Evolutionary conservation across 1,284 basidiomycete species (phyloP).

Genomic region (Leccinum pachyderme): DNA sequence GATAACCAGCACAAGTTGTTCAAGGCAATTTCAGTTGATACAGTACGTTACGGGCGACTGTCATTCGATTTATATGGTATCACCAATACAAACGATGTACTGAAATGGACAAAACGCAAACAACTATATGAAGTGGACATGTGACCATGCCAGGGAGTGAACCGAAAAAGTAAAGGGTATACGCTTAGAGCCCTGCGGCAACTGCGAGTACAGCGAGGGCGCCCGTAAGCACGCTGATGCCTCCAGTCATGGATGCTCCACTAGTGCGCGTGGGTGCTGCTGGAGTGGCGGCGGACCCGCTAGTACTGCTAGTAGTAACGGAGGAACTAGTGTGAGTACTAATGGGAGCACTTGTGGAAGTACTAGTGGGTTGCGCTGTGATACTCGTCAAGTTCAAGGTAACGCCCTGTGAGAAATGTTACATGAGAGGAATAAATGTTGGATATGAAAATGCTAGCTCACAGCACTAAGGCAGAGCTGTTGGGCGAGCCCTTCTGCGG

Average conservation of each 20-base stretch:
- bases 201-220: conserved; percentile 18
- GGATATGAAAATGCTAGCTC: conserved; percentile 20
- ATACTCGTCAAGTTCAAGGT: conserved; percentile 45
- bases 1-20: too few relatives aligned
- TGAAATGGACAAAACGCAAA: too few relatives aligned
- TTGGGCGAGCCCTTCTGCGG: conserved; percentile 44
- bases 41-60: too few relatives aligned
- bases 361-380: not conserved
- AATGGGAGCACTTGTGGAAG: not conserved
- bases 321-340: not conserved
- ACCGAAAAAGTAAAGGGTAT: not conserved
- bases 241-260: conserved; percentile 9
- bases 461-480: conserved; percentile 51
- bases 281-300: not conserved
- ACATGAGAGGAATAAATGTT: not conserved
- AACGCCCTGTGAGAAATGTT: conserved; percentile 41
- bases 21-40: too few relatives aligned
- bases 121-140: too few relatives aligned
- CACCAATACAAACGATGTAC: too few relatives aligned
- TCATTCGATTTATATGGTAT: too few relatives aligned
- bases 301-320: not conserved
- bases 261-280: conserved; percentile 5
- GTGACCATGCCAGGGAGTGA: not conserved
- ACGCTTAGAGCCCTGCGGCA: conserved; percentile 15
- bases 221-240: conserved; percentile 17